A percentile compares a stretch with the other conserved stretches of the same genome.
Evolutionary conservation across 495 filamentous ascomycete species (phyloP).

Genomic region (Penicillium bialowiezense): DNA sequence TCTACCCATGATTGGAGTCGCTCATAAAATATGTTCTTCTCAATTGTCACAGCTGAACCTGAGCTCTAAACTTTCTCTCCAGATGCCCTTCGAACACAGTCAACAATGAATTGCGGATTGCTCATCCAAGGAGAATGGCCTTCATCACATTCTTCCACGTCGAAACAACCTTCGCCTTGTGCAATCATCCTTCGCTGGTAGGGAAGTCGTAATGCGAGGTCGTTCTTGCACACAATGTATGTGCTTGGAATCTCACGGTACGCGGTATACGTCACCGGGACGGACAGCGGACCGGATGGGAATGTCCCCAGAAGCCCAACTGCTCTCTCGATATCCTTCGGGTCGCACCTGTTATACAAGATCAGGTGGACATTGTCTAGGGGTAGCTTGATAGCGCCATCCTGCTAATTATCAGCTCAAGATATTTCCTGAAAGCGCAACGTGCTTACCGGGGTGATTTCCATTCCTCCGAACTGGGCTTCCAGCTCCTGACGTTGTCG

Average conservation of each 20-base stretch:
- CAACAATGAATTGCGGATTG: conserved; percentile 23
- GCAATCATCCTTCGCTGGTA: conserved; percentile 27
- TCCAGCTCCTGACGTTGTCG: conserved; percentile 14
- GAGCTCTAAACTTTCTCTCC: conserved; percentile 16
- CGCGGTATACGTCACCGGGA: conserved; percentile 29
- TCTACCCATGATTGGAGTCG: too few species aligned
- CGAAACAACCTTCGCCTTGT: conserved; percentile 18
- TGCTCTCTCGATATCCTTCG: conserved; percentile 19
- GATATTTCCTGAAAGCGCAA: not conserved
- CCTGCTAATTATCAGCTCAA: conserved; percentile 8
- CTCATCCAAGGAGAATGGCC: conserved; percentile 32
- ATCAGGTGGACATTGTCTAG: conserved; percentile 11
- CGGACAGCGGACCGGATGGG: conserved; percentile 19
- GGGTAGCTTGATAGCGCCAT: conserved; percentile 25
- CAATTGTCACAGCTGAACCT: too few species aligned
- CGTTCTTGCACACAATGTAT: conserved; percentile 35
- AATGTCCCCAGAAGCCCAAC: conserved; percentile 22
- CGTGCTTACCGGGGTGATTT: conserved; percentile 12
- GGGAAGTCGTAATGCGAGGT: conserved; percentile 23
- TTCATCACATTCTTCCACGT: conserved; percentile 28
- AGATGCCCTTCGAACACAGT: conserved; percentile 22
- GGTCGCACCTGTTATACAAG: conserved; percentile 25
- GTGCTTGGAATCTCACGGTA: conserved; percentile 28
- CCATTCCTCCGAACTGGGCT: conserved; percentile 15
- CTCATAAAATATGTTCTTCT: too few species aligned